These are phyloP conservation scores for Tuber magnatum DNA, from an alignment of 495 filamentous ascomycete genomes.

Conservation along the genomic window DNA sequence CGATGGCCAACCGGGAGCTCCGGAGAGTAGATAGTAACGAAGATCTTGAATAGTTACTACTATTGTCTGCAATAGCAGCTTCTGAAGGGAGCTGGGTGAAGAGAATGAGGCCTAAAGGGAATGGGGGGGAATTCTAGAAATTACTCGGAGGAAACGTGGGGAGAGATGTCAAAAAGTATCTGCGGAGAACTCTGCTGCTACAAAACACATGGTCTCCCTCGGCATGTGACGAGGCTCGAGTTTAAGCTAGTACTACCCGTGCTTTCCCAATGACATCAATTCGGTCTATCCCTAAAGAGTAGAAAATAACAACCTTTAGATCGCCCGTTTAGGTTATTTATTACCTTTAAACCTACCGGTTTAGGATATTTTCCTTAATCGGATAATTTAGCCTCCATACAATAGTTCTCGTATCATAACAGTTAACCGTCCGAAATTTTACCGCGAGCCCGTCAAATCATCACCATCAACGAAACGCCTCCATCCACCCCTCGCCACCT, in stretches of 20 bases:
- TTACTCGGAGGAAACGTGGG: neutral
- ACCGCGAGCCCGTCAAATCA: slow-evolving; percentile 10
- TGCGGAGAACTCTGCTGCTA: neutral
- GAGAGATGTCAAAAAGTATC: neutral
- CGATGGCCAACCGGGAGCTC: neutral
- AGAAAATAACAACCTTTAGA: neutral
- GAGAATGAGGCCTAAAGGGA: neutral
- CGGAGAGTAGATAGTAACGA: neutral
- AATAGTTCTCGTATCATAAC: neutral
- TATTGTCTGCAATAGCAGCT: neutral
- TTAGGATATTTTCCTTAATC: slow-evolving; percentile 1
- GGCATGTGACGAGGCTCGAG: slow-evolving; percentile 3
- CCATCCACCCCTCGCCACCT: slow-evolving; percentile 13
- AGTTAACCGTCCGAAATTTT: neutral
- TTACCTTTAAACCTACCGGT: neutral
- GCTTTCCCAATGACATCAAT: slow-evolving; percentile 5
- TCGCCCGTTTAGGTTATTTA: neutral
- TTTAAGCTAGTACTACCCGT: neutral
- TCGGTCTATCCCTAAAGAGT: neutral
- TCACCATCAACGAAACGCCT: slow-evolving; percentile 15
- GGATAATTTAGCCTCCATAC: neutral
- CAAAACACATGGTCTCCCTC: neutral
- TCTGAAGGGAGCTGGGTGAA: neutral
- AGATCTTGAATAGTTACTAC: neutral
- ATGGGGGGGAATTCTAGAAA: neutral